phyloP scores from a whole-genome alignment of 495 filamentous ascomycete genomes.

The Tirmania nivea region DNA sequence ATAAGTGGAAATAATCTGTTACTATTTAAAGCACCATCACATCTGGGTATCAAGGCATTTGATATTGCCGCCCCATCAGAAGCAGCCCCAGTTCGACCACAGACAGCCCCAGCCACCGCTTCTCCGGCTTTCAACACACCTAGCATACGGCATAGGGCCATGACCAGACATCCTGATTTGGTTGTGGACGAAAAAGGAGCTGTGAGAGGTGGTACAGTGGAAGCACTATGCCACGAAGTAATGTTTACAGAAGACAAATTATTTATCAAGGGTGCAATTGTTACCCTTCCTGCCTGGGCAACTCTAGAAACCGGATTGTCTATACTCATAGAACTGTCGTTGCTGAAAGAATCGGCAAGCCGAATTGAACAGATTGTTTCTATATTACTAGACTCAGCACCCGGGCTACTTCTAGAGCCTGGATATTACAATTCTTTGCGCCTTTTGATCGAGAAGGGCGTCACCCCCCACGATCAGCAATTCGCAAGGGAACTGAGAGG shows the following conservation, averaged over 20 bases:
- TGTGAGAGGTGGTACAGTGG: conserved; percentile 17
- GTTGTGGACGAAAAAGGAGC: conserved; percentile 11
- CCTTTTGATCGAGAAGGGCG: conserved; percentile 18
- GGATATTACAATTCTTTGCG: conserved; percentile 18
- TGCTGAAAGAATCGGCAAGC: conserved; percentile 14
- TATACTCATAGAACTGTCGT: conserved; percentile 16
- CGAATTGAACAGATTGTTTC: conserved; percentile 16
- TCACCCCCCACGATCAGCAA: conserved; percentile 16
- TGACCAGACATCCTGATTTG: conserved; percentile 16
- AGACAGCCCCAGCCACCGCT: conserved; percentile 17
- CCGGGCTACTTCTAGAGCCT: conserved; percentile 18
- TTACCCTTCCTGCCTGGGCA: conserved; percentile 18
- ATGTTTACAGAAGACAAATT: conserved; percentile 15
- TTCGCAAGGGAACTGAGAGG: conserved; percentile 17
- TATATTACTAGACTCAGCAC: conserved; percentile 11
- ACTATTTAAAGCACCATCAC: conserved; percentile 17
- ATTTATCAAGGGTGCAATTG: conserved; percentile 15
- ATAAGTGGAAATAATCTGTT: conserved; percentile 14
- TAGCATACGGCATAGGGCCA: conserved; percentile 17
- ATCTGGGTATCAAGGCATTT: conserved; percentile 15
- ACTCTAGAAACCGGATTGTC: conserved; percentile 16
- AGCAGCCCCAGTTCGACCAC: conserved; percentile 14
- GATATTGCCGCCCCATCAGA: conserved; percentile 9
- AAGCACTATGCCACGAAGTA: conserved; percentile 20
- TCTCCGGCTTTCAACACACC: conserved; percentile 15